A percentile compares a stretch with the other conserved stretches of the same genome.
These are phyloP conservation scores for Malassezia sp. DNA, from an alignment of 1,284 basidiomycete species.

Conservation along the genomic window DNA sequence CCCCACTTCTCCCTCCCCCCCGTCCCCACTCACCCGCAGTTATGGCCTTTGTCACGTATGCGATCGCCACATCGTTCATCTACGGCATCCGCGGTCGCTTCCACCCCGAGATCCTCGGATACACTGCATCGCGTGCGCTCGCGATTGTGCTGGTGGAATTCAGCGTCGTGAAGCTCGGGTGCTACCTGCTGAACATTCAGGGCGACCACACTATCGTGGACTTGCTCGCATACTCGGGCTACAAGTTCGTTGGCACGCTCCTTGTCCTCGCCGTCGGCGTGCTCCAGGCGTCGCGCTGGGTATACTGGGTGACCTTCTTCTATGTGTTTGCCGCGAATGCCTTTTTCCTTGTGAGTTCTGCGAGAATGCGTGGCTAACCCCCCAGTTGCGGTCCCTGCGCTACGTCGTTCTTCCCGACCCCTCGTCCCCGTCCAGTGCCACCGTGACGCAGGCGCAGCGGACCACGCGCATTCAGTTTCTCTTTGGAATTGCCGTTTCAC, in stretches of 20 bases:
- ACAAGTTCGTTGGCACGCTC: constrained; percentile 69
- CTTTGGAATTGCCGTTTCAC: constrained; percentile 60
- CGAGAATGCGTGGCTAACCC: neutral
- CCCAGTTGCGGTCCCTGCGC: constrained; percentile 74
- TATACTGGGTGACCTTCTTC: constrained; percentile 64
- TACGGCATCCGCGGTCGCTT: constrained; percentile 73
- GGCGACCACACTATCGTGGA: constrained; percentile 56
- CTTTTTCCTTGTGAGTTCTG: constrained; percentile 66
- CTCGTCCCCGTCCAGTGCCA: constrained; percentile 50
- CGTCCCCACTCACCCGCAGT: constrained; percentile 50
- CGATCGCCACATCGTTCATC: constrained; percentile 68
- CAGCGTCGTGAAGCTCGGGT: constrained; percentile 73
- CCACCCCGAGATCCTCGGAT: constrained; percentile 77
- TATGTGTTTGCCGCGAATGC: constrained; percentile 80
- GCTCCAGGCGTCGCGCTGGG: constrained; percentile 49
- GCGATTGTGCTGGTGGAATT: constrained; percentile 56
- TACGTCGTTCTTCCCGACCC: constrained; percentile 73
- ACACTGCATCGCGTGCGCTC: constrained; percentile 66
- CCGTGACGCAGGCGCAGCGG: constrained; percentile 67
- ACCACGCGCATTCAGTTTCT: constrained; percentile 71
- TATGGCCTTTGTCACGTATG: constrained; percentile 93
- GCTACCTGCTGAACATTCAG: constrained; percentile 76
- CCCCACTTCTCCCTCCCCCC: too few species aligned
- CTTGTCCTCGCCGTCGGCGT: constrained; percentile 33
- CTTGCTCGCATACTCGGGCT: constrained; percentile 67